Evolutionary conservation across 2,329 filamentous ascomycete species (phyloP), one percentile per base, ranked within the genome.

Genomic region (Sporothrix brasiliensis): DNA sequence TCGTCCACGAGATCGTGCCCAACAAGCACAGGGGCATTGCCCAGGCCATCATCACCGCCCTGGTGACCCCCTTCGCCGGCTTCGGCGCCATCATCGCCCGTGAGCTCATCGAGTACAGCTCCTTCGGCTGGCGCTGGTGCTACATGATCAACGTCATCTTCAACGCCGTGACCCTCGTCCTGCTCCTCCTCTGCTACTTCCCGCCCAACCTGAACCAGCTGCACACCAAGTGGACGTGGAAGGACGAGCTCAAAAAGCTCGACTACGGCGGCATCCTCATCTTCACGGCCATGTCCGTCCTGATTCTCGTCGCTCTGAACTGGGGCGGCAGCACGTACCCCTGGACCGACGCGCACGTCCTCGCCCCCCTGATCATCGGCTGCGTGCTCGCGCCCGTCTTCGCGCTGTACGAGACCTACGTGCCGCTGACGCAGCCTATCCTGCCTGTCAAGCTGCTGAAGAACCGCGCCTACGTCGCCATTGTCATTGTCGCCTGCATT

Each of bases 301-400:
- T 84, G 0, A 80, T 84, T 69, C 76, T 85, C 10, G 81, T 85
- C 72, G 83, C 82, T 5, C 77, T 85, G 69, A 82, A 81, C 30
- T 84, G 81, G 76, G 82, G 81, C 24, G 81, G 81, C 21, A 75
- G 73, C 65, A 77, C 81, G 54, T 82, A 82, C 72, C 78, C 81
- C 2, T 83, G 81, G 81, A 79, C 76, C n/a, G 80, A 80, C 0
- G 78, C 73, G 6, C 72, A 76, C 71, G 76, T 78, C 2, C 77
- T 80, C 58, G 74, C 70, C 10, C 75, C 76, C 4, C 75, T 79
- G 41, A 75, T 79, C 53, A 68, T 75, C n/a, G 78, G 77, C 47
- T 68, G 73, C 61, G 66, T 75, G 16, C 72, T 70, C 9, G 69
- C 77, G 1, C 70, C 76, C 1, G 49, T 74, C 10, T 77, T 79